A percentile compares a stretch with the other conserved stretches of the same genome.
Conservation (phyloP, 352 stramenopile genomes). For the Phytopythium oedochilum region DNA sequence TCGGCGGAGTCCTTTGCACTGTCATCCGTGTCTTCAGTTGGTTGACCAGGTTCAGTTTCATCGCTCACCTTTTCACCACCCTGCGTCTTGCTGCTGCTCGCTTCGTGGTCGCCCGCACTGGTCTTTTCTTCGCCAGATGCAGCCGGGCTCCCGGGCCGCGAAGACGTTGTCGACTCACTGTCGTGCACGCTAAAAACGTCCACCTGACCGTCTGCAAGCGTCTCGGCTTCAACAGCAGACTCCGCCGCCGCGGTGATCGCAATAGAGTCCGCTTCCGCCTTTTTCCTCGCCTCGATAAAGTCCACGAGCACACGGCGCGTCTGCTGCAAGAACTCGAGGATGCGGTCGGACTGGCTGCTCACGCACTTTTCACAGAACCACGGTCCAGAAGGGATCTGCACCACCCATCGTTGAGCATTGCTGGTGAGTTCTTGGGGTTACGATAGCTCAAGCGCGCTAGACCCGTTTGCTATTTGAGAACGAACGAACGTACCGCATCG, state of each 20-base stretch:
- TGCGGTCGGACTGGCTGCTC: conserved; percentile 42
- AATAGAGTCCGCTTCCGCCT: background rate
- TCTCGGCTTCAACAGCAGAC: background rate
- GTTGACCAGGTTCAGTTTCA: background rate
- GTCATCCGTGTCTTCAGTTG: background rate
- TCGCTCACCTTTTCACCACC: no score
- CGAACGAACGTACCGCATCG: conserved; percentile 18
- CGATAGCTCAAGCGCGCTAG: no score
- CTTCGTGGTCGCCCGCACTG: background rate
- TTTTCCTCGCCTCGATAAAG: conserved; percentile 22
- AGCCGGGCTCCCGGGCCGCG: background rate
- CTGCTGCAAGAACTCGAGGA: conserved; percentile 66
- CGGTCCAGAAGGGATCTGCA: conserved; percentile 12
- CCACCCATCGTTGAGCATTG: no score
- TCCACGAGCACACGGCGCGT: conserved; percentile 47
- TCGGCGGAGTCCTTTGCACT: background rate
- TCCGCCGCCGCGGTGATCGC: background rate
- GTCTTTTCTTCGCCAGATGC: background rate
- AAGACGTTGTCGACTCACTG: conserved; percentile 1
- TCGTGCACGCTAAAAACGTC: conserved; percentile 8
- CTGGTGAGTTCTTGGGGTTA: no score
- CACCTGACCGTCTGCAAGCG: conserved; percentile 4
- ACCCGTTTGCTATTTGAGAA: background rate
- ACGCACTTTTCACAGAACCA: conserved; percentile 65
- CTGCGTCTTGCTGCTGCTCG: no score